Percentiles rank a stretch among this genome's conserved stretches.
Conservation (phyloP, 192 early-diverging fungal genomes). For the Lunasporangiospora selenospora region DNA sequence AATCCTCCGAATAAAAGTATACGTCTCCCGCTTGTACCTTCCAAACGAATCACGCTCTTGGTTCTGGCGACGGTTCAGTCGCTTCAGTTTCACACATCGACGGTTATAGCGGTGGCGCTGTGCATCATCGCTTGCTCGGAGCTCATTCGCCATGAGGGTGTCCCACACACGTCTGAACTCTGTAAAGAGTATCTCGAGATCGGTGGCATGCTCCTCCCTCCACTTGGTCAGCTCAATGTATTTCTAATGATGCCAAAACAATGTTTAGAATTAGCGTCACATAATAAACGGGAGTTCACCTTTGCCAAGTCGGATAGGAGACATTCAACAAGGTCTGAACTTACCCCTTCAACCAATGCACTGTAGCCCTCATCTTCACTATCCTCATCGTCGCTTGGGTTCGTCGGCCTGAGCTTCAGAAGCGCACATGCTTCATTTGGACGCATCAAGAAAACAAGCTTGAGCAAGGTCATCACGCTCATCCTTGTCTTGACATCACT, state of each 20-base stretch:
- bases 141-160: constrained; percentile 53
- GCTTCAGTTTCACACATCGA: constrained; percentile 59
- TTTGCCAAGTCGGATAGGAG: no score
- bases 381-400: constrained; percentile 45
- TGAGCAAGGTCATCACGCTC: constrained; percentile 59
- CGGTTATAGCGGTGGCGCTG: constrained; percentile 53
- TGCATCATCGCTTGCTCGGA: constrained; percentile 57
- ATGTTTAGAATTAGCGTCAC: not conserved
- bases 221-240: constrained; percentile 61
- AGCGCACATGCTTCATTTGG: constrained; percentile 30
- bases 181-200: constrained; percentile 63
- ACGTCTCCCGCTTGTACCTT: constrained; percentile 60
- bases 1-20: constrained; percentile 59
- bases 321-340: no score
- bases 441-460: constrained; percentile 36
- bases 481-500: constrained; percentile 47
- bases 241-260: constrained; percentile 47
- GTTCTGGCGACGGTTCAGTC: constrained; percentile 47
- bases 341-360: constrained; percentile 42
- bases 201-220: constrained; percentile 55
- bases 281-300: not conserved
- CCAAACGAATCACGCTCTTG: constrained; percentile 56
- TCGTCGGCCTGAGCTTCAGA: constrained; percentile 40
- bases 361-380: constrained; percentile 42
- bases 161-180: constrained; percentile 70